Base-by-base conservation (phyloP, 345 rosid genomes). In the Pistacia integerrima region DNA sequence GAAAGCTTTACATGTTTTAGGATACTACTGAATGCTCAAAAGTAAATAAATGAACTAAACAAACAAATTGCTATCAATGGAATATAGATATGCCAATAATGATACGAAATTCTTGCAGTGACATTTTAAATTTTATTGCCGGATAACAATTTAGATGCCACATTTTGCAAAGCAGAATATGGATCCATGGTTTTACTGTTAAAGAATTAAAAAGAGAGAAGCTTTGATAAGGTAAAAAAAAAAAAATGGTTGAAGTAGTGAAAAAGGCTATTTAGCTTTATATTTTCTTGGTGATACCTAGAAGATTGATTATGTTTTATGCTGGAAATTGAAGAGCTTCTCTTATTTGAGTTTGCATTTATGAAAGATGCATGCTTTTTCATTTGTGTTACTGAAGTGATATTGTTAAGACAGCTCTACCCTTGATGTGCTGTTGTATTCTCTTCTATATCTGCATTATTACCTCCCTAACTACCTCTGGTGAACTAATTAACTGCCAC, bases 361-460 rank as follows among this genome's bases (percentile, higher is more conserved):
- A 46, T 2, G 8, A 46, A 11, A 22, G 33, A n/a, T 20, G 46
- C 46, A 36, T 11, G 0, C 35, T n/a, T 66, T 66, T 52, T 41
- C 11, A 44, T 18, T 20, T 20, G 54, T 36, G 5, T 66, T 18
- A 8, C n/a, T 64, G 68, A 64, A 6, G 8, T 36, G 22, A 66
- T 33, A 61, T 6, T 54, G 57, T 54, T 54, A 35, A 4, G 18
- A 3, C 8, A 11, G 48, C 13, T 44, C 41, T 18, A 18, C 69
- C 22, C 16, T 20, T 18, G 33, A 66, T 41, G 14, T 65, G 41
- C 28, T 38, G 20, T 38, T 41, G 5, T 41, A n/a, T 44, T 38
- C 17, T 16, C 5, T 54, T 54, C 17, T 66, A n/a, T 66, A 22
- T 44, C 71, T 67, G 57, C 57, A 67, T 12, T 48, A 67, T 67